These are phyloP conservation scores for Ganoderma sinense DNA, from an alignment of 1,284 basidiomycete genomes.

Conservation along the genomic window DNA sequence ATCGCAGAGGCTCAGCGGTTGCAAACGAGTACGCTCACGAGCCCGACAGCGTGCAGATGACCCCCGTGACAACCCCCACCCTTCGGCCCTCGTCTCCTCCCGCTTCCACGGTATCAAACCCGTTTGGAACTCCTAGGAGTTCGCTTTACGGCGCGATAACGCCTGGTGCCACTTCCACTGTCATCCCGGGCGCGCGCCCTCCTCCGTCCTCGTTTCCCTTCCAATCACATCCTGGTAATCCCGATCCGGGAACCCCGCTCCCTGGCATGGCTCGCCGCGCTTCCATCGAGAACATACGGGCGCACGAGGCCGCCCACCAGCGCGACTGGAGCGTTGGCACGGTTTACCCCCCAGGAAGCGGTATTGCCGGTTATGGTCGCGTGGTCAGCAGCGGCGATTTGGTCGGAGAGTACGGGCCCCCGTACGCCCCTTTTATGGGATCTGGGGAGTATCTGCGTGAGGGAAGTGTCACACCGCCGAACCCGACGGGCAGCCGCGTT, in stretches of 20 bases:
- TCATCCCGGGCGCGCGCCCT: constrained; percentile 21
- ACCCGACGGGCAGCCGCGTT: constrained; percentile 41
- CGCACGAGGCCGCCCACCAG: constrained; percentile 26
- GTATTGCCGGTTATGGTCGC: constrained; percentile 28
- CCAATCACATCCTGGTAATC: constrained; percentile 66
- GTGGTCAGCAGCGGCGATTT: constrained; percentile 22
- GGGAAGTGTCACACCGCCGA: constrained; percentile 36
- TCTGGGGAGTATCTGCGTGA: constrained; percentile 29
- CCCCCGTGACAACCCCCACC: constrained; percentile 7
- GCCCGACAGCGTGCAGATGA: constrained; percentile 15
- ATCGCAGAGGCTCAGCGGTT: constrained; percentile 35
- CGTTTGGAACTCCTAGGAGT: constrained; percentile 36
- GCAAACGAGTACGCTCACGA: constrained; percentile 33
- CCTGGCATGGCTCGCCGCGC: constrained; percentile 46
- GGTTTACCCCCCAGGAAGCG: constrained; percentile 24
- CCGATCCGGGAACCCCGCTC: constrained; percentile 55
- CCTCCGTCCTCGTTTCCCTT: constrained; percentile 57
- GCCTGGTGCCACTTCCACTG: constrained; percentile 18
- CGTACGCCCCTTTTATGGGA: constrained; percentile 63
- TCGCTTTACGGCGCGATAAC: constrained; percentile 30
- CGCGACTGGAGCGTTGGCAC: constrained; percentile 22
- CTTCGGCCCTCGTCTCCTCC: constrained; percentile 4
- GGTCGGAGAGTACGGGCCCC: constrained; percentile 43
- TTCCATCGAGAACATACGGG: constrained; percentile 45
- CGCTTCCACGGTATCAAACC: constrained; percentile 27